phyloP scores from a whole-genome alignment of 805 yeast species.

The Yarrowia sp. region DNA sequence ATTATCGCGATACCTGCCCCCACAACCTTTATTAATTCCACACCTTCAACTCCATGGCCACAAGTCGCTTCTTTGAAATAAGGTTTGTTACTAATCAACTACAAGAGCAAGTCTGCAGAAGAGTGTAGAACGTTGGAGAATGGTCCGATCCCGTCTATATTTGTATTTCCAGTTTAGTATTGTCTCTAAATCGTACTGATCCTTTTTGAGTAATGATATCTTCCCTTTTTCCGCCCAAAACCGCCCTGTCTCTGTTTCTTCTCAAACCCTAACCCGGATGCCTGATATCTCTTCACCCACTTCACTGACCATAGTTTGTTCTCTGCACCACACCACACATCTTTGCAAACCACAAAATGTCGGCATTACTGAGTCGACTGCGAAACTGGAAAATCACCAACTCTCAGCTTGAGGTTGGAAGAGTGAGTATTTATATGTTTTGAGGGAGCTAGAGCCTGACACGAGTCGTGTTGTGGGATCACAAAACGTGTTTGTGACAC shows the following conservation, averaged over 20 bases:
- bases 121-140: background rate
- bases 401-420: constrained; percentile 24
- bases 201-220: too few species aligned
- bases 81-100: background rate
- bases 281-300: background rate
- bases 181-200: too few species aligned
- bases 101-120: background rate
- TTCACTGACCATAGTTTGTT: background rate
- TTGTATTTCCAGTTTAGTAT: too few species aligned
- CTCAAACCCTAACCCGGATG: constrained; percentile 15
- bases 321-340: constrained; percentile 17
- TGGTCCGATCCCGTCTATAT: too few species aligned
- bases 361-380: background rate
- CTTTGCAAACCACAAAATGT: background rate
- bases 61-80: too few species aligned
- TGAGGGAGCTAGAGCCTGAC: too few species aligned
- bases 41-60: too few species aligned
- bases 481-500: too few species aligned
- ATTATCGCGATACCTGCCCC: too few species aligned
- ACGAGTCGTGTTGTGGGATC: too few species aligned
- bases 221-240: background rate
- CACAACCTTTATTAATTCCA: too few species aligned
- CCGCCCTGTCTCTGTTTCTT: background rate
- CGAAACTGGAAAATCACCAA: constrained; percentile 22
- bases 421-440: background rate